phyloP scores from a whole-genome alignment of 768 basidiomycete genomes.

The Tricholoma matsutake region DNA sequence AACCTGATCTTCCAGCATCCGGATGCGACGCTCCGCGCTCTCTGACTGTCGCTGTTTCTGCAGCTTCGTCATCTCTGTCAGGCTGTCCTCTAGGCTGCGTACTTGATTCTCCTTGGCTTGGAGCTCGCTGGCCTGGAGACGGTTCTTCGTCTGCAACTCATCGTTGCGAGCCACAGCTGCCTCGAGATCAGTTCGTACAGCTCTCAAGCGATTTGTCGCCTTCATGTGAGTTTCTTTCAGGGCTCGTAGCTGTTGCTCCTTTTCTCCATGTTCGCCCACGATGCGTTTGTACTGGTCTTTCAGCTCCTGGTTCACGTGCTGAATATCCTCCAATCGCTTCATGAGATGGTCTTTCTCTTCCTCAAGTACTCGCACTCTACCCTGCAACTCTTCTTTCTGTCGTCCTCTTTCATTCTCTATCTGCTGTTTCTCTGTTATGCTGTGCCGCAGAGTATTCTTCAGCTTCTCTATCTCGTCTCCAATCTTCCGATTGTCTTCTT shows the following conservation, averaged over 20 bases:
- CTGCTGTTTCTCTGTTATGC: not conserved
- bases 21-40: conserved; percentile 28
- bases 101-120: conserved; percentile 12
- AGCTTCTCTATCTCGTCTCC: not conserved
- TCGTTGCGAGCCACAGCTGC: not conserved
- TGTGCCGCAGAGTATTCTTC: not conserved
- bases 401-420: conserved; percentile 5
- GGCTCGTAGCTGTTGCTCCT: not conserved
- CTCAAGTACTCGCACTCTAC: not conserved
- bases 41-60: conserved; percentile 18
- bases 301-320: not conserved
- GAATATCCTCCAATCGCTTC: not conserved
- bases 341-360: not conserved
- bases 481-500: not conserved
- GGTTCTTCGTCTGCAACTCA: not conserved
- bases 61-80: conserved; percentile 1
- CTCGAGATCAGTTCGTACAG: conserved; percentile 1
- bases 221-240: not conserved
- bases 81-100: conserved; percentile 8
- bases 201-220: not conserved
- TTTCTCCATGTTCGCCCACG: not conserved
- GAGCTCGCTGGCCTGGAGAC: conserved; percentile 5
- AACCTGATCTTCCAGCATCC: conserved; percentile 32
- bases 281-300: not conserved
- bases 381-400: not conserved